Percentiles rank a stretch among this genome's conserved stretches.
Evolutionary conservation across 106 monocot genomes (phyloP).

Genomic region (Dendrobium chrysotoxum): DNA sequence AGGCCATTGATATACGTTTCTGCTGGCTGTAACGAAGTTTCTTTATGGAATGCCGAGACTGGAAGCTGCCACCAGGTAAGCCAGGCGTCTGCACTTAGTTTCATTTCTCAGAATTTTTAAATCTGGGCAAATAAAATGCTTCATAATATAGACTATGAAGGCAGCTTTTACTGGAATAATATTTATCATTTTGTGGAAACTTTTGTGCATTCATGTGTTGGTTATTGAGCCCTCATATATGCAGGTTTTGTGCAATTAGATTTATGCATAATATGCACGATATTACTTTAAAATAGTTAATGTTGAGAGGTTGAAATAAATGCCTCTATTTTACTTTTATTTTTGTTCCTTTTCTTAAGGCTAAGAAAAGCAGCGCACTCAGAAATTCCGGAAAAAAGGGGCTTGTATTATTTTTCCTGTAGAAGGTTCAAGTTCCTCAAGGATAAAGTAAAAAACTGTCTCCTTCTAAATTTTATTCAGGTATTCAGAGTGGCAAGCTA

Average conservation of each 20-base stretch:
- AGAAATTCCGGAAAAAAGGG: not conserved
- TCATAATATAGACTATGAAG: not conserved
- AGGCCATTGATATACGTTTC: conserved; percentile 87
- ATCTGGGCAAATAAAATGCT: not conserved
- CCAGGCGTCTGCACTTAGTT: not conserved
- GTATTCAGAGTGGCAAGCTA: conserved; percentile 54
- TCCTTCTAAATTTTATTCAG: conserved; percentile 30
- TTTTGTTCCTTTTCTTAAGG: not conserved
- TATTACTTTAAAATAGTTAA: not conserved
- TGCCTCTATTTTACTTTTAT: not conserved
- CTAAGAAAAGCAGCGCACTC: not conserved
- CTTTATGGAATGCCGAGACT: conserved; percentile 99
- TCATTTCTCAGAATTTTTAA: not conserved
- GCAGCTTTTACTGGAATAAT: not conserved
- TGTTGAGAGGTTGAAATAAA: not conserved
- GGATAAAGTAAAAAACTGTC: not conserved
- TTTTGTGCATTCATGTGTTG: not conserved
- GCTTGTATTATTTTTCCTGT: not conserved
- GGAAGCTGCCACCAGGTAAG: conserved; percentile 95
- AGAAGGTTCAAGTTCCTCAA: not conserved
- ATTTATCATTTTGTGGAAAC: not conserved
- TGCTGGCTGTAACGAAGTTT: conserved; percentile 90
- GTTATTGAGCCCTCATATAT: not conserved
- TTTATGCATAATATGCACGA: not conserved
- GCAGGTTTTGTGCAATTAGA: not conserved